These are phyloP conservation scores for Vachellia pachyceras DNA, from an alignment of 306 rosid species.

Conservation along the genomic window DNA sequence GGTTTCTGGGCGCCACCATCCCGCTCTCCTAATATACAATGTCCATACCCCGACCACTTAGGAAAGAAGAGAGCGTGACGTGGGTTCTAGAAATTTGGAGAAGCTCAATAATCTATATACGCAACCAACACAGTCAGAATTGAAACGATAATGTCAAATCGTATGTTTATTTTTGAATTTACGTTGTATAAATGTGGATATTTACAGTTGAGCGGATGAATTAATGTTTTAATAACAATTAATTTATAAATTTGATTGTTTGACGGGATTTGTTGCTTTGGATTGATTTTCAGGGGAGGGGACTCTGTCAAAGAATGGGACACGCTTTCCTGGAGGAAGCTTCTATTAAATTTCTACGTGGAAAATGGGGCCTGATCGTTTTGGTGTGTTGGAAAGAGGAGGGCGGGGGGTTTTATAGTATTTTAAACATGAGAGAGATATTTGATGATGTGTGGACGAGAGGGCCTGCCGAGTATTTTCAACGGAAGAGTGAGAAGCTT, in stretches of 20 bases:
- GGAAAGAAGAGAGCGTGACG: conserved; percentile 37
- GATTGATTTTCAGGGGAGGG: no score
- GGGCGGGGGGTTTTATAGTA: conserved; percentile 1
- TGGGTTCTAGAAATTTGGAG: conserved; percentile 75
- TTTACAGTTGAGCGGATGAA: no score
- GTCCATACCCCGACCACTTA: not conserved
- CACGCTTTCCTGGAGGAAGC: conserved; percentile 43
- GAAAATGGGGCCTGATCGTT: not conserved
- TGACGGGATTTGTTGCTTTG: no score
- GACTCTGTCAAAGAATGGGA: not conserved
- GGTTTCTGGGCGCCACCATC: conserved; percentile 2
- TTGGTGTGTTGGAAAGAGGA: not conserved
- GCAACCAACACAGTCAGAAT: not conserved
- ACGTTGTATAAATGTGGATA: no score
- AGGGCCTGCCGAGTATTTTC: conserved; percentile 42
- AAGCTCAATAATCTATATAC: conserved; percentile 27
- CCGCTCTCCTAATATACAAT: conserved; percentile 35
- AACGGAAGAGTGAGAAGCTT: conserved; percentile 12
- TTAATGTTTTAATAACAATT: no score
- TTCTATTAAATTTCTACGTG: conserved; percentile 49
- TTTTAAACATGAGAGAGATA: not conserved
- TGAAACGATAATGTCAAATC: no score
- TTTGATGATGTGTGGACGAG: conserved; percentile 36
- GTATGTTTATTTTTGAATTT: no score
- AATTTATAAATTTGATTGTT: no score